Conservation (phyloP, 2,329 filamentous ascomycete genomes). For the Trichoderma breve region DNA sequence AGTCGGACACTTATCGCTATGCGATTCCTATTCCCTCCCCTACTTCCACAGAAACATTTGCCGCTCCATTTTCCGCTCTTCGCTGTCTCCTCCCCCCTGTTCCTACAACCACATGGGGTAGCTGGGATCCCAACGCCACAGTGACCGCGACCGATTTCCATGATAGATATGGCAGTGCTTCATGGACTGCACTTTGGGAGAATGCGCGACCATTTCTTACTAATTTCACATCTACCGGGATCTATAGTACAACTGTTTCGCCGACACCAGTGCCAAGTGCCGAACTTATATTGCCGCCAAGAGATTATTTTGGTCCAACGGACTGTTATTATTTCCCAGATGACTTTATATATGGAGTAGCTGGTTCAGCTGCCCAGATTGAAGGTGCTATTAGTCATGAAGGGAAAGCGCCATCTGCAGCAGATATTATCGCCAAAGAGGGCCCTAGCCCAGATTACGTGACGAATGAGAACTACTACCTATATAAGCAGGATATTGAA, state of each 20-base stretch:
- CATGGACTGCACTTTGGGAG: slow-evolving; percentile 36
- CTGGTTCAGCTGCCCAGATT: slow-evolving; percentile 25
- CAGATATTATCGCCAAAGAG: slow-evolving; percentile 39
- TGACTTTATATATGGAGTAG: slow-evolving; percentile 48
- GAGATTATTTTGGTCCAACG: slow-evolving; percentile 47
- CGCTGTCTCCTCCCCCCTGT: slow-evolving; percentile 28
- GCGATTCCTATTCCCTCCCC: slow-evolving; percentile 33
- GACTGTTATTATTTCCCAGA: slow-evolving; percentile 50
- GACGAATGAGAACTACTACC: slow-evolving; percentile 52
- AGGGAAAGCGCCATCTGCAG: slow-evolving; percentile 42
- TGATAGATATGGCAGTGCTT: slow-evolving; percentile 25
- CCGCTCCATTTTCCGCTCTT: slow-evolving; percentile 29
- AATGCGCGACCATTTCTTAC: slow-evolving; percentile 31
- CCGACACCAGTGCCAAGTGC: slow-evolving; percentile 54
- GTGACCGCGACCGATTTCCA: no score
- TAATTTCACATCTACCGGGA: slow-evolving; percentile 33
- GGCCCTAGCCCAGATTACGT: slow-evolving; percentile 33
- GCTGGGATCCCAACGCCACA: slow-evolving; percentile 34
- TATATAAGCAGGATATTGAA: slow-evolving; percentile 57
- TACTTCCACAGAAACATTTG: slow-evolving; percentile 33
- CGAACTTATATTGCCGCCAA: slow-evolving; percentile 55
- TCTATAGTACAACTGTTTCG: slow-evolving; percentile 48
- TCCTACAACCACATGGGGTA: slow-evolving; percentile 36
- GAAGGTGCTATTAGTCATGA: slow-evolving; percentile 29
- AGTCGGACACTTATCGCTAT: slow-evolving; percentile 34